Base-by-base conservation (phyloP, 2,329 filamentous ascomycete genomes). In the Aureobasidium zeae region DNA sequence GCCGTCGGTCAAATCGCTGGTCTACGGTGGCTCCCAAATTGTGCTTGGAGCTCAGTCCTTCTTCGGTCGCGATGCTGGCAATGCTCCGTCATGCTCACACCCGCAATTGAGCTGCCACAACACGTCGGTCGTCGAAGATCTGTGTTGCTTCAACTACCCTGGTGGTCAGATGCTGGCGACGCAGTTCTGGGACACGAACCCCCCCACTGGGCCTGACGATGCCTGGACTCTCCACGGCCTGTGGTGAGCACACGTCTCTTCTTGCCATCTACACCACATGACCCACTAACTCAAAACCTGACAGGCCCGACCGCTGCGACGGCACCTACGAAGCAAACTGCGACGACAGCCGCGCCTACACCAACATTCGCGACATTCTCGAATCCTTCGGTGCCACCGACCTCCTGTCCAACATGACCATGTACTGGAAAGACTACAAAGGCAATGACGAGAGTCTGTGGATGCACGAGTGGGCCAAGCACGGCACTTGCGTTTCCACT, bases 151-250 rank as follows among this genome's bases (percentile, higher is more conserved):
- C 66, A 83, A 83, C 55, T 70, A 75, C 16, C 82, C 82, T 0
- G 77, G 81, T 3, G 83, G 83, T 6, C 74, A 83, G 49, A 64
- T 87, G 32, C 69, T 86, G 4, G 75, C 77, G 60, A 86, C 83
- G 2, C 83, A 87, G 54, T 86, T 87, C 63, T 87, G 83, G 83
- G 82, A 87, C 55, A 73, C 76, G 0, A 58, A 72, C 46, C 81
- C 81, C 1, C 65, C 71, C 1, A 73, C 76, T 3, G 81, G 83
- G 0, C 81, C 83, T 2, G 63, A 62, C 37, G 73, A 85, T 56
- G 79, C 76, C 5, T 88, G 82, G 82, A 86, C 81, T 1, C 72
- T 86, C 29, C 83, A 86, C 56, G 81, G 81, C 1, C 68, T 86
- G 7, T 83, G 74, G 71, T 72, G 20, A 12, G 33, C 28, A 9